Conservation (phyloP, 805 yeast genomes). For the Komagataella pseudopastoris region DNA sequence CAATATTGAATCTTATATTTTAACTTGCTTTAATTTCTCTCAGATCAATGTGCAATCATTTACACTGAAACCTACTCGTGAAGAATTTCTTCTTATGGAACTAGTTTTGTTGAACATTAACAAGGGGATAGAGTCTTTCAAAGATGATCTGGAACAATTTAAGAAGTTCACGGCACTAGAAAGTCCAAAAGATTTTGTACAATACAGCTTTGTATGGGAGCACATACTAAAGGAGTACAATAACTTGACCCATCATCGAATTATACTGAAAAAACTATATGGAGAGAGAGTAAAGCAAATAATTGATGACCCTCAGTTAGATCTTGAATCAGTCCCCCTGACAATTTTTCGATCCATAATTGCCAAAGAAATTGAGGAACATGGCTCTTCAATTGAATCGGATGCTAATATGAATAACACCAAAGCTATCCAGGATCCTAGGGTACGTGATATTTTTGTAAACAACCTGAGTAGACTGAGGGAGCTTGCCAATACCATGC, state of each 20-base stretch:
- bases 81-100: conserved; percentile 54
- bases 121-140: conserved; percentile 9
- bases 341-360: conserved; percentile 31
- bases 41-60: conserved; percentile 1
- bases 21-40: conserved; percentile 19
- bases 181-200: conserved; percentile 2
- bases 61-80: conserved; percentile 33
- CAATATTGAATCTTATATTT: conserved; percentile 20
- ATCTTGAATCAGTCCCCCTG: conserved; percentile 74
- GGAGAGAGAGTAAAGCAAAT: conserved; percentile 24
- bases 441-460: conserved; percentile 60
- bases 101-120: conserved; percentile 34
- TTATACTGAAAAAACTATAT: conserved; percentile 24
- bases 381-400: conserved; percentile 19
- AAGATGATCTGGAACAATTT: conserved; percentile 5
- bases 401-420: conserved; percentile 18
- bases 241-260: conserved; percentile 34
- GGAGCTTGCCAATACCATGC: conserved; percentile 50
- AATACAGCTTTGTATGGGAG: conserved; percentile 25
- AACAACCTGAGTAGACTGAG: conserved; percentile 62
- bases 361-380: conserved; percentile 21
- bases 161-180: conserved; percentile 3
- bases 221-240: conserved; percentile 27
- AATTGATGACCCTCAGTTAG: conserved; percentile 34
- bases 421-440: conserved; percentile 67